Conservation (phyloP, 306 rosid genomes). For the Cucumis melo region DNA sequence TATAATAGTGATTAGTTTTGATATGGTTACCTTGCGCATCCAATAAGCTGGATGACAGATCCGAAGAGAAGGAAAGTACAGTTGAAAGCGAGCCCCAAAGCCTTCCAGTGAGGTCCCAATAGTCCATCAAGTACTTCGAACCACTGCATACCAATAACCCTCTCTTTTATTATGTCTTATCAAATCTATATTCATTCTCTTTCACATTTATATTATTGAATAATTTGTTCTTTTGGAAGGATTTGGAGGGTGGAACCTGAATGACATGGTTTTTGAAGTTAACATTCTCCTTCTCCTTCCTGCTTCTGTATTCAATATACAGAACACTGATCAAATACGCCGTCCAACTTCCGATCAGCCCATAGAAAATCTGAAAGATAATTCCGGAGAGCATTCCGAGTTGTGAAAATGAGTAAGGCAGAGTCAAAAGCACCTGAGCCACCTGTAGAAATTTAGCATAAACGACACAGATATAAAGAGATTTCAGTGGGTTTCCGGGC, state of each 20-base stretch:
- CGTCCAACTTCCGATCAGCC: constrained; percentile 92
- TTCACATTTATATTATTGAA: too few relatives aligned
- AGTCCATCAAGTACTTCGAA: constrained; percentile 96
- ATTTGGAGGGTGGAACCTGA: constrained; percentile 38
- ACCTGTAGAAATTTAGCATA: constrained; percentile 24
- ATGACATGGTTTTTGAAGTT: constrained; percentile 92
- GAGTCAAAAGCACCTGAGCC: constrained; percentile 85
- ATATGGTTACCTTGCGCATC: constrained; percentile 73
- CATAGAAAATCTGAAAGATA: constrained; percentile 69
- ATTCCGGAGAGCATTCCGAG: constrained; percentile 83
- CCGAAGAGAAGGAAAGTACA: constrained; percentile 96
- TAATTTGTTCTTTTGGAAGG: too few relatives aligned
- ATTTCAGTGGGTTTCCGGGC: not conserved
- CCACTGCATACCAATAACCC: constrained; percentile 40
- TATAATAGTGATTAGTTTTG: too few relatives aligned
- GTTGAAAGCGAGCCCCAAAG: constrained; percentile 83
- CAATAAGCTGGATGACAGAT: constrained; percentile 97
- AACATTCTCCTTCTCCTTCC: constrained; percentile 91
- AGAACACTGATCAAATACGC: constrained; percentile 92
- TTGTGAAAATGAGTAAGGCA: constrained; percentile 98
- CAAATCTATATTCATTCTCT: not conserved
- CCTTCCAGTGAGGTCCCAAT: constrained; percentile 88
- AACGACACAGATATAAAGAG: not conserved
- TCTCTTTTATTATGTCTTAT: not conserved
- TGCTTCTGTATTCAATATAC: constrained; percentile 61